Conservation (phyloP, 1,139 yeast species). For the Pichia sp. region DNA sequence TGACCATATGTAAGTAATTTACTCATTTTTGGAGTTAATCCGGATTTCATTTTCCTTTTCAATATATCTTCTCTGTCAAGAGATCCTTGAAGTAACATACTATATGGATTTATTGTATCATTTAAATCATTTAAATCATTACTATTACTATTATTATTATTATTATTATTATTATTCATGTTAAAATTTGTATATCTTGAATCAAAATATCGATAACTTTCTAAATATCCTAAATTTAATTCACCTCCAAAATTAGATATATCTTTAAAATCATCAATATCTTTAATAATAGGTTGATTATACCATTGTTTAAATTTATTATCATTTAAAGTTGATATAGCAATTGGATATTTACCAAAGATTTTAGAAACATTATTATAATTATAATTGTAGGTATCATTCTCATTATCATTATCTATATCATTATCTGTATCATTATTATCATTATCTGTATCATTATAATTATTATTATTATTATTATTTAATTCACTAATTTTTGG, state of each 20-base stretch:
- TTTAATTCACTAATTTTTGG: slow-evolving; percentile 5
- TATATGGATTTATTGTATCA: not conserved
- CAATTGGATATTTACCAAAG: slow-evolving; percentile 11
- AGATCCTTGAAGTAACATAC: slow-evolving; percentile 9
- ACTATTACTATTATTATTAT: not conserved
- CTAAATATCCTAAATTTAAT: slow-evolving; percentile 12
- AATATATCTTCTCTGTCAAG: slow-evolving; percentile 11
- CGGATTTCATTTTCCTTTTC: not conserved
- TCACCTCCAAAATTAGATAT: slow-evolving; percentile 11
- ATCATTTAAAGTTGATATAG: not conserved
- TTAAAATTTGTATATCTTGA: not conserved
- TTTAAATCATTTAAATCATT: not conserved
- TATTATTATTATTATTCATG: not conserved
- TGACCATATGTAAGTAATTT: slow-evolving; percentile 2
- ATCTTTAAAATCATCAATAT: slow-evolving; percentile 20
- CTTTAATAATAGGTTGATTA: slow-evolving; percentile 26
- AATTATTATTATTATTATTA: not conserved
- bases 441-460: not conserved
- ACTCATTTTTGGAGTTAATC: not conserved
- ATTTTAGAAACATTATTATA: slow-evolving; percentile 1
- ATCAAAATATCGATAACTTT: slow-evolving; percentile 10
- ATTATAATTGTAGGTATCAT: not conserved
- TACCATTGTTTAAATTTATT: slow-evolving; percentile 8
- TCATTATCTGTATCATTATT: not conserved
- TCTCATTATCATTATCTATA: slow-evolving; percentile 5